A percentile compares a stretch with the other conserved stretches of the same genome.
Evolutionary conservation across 305 asterid species (phyloP).

Genomic region (Plantago lanceolata): DNA sequence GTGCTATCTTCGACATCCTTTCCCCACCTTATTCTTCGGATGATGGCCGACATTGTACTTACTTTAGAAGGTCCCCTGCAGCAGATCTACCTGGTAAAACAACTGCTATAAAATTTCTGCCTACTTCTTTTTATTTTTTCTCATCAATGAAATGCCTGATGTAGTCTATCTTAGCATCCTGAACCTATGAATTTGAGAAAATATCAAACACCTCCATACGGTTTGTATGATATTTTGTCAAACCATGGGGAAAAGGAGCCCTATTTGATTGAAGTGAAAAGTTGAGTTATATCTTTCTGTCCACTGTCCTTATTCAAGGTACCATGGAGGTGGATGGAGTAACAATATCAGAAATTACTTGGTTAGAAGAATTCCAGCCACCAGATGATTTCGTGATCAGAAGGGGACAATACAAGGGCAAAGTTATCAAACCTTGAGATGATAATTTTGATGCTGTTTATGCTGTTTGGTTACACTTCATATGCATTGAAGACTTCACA

Average conservation of each 20-base stretch:
- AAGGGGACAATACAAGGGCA: slow-evolving; percentile 37
- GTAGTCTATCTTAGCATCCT: no score
- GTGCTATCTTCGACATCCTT: slow-evolving; percentile 93
- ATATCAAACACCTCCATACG: no score
- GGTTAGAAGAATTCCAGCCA: slow-evolving; percentile 90
- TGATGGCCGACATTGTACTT: slow-evolving; percentile 32
- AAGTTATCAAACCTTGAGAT: slow-evolving; percentile 54
- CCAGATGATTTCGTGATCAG: slow-evolving; percentile 85
- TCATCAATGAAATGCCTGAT: no score
- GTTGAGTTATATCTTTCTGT: slow-evolving; percentile 1
- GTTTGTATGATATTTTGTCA: no score
- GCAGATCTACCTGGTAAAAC: slow-evolving; percentile 39
- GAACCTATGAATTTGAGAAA: no score
- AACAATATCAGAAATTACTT: slow-evolving; percentile 53
- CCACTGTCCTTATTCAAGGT: slow-evolving; percentile 31
- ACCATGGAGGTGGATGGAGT: slow-evolving; percentile 69
- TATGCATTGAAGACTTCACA: slow-evolving; percentile 28
- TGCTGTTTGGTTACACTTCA: slow-evolving; percentile 11
- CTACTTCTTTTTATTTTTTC: neutral
- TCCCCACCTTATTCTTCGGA: slow-evolving; percentile 91
- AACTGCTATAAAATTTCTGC: neutral
- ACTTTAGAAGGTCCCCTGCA: slow-evolving; percentile 54
- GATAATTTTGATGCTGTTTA: slow-evolving; percentile 21
- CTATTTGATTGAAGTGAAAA: neutral
- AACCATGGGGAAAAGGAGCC: no score